Percentiles rank a stretch among this genome's conserved stretches.
Evolutionary conservation across 345 rosid species (phyloP).

Genomic region (Jatropha curcas): DNA sequence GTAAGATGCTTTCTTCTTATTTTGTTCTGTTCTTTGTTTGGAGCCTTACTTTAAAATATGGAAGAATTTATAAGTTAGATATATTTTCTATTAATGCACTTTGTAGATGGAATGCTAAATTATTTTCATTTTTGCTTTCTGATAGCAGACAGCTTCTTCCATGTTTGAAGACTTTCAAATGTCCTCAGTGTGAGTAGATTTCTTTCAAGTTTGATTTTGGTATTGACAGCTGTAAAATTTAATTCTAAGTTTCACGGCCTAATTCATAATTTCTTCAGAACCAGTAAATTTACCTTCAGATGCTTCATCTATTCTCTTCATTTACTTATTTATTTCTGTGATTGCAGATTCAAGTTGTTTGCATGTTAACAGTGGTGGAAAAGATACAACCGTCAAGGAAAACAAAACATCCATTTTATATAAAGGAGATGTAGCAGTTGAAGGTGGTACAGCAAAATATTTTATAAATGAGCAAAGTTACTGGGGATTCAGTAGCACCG

Average conservation of each 20-base stretch:
- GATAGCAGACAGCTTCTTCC: slow-evolving; percentile 49
- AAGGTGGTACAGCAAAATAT: slow-evolving; percentile 56
- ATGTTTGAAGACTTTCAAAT: slow-evolving; percentile 51
- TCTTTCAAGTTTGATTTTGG: not conserved
- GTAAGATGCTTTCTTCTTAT: slow-evolving; percentile 41
- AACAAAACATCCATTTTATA: slow-evolving; percentile 33
- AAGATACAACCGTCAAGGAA: slow-evolving; percentile 34
- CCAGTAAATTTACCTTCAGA: not conserved
- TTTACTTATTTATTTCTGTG: slow-evolving; percentile 1
- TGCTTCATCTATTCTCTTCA: not conserved
- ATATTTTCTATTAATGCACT: not conserved
- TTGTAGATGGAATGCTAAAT: not conserved
- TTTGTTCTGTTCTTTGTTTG: slow-evolving; percentile 5
- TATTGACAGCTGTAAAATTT: not conserved
- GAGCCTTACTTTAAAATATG: not conserved
- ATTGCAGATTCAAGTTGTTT: slow-evolving; percentile 50
- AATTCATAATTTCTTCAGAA: not conserved
- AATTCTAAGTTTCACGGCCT: not conserved
- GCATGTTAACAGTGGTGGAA: slow-evolving; percentile 70
- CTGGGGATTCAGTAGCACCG: slow-evolving; percentile 78
- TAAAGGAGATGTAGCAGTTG: slow-evolving; percentile 52
- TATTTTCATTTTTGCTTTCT: not conserved
- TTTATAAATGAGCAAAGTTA: slow-evolving; percentile 26
- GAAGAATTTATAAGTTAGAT: not conserved
- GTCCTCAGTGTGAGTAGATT: slow-evolving; percentile 43